Percentiles rank a stretch among this genome's conserved stretches.
Evolutionary conservation across 2,329 filamentous ascomycete species (phyloP).

Genomic region (Aureobasidium mangrovei): DNA sequence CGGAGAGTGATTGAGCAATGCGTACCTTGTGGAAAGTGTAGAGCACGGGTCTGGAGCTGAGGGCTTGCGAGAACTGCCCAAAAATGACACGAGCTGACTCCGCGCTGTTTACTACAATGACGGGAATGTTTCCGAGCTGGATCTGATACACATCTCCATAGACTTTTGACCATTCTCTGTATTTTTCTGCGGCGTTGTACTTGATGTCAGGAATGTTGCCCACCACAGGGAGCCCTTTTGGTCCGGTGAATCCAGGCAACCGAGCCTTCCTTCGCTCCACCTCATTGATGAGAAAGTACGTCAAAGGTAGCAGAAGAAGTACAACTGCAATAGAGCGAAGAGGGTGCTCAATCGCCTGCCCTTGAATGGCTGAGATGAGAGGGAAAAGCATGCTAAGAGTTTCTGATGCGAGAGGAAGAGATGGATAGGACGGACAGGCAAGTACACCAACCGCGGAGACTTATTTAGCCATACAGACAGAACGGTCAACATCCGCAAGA

Average conservation of each 20-base stretch:
- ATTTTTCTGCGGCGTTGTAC: conserved; percentile 20
- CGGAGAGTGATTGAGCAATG: neutral
- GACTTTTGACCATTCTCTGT: conserved; percentile 34
- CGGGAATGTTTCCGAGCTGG: conserved; percentile 37
- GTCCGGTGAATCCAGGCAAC: conserved; percentile 32
- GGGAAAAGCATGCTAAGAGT: conserved; percentile 13
- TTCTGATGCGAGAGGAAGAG: neutral
- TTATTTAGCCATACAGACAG: neutral
- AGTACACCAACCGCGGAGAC: neutral
- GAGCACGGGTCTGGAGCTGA: conserved; percentile 36
- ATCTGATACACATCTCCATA: conserved; percentile 39
- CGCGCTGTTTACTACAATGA: conserved; percentile 37
- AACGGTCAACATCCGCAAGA: neutral
- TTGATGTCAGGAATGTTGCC: conserved; percentile 37
- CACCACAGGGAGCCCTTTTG: conserved; percentile 32
- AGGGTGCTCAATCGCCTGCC: conserved; percentile 13
- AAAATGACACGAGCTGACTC: conserved; percentile 34
- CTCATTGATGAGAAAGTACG: conserved; percentile 32
- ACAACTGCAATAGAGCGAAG: conserved; percentile 12
- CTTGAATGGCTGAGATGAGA: conserved; percentile 13
- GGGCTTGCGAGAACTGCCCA: conserved; percentile 33
- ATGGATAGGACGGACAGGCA: neutral
- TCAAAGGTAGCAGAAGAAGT: conserved; percentile 24
- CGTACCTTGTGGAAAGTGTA: conserved; percentile 39
- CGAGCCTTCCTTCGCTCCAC: conserved; percentile 28